Conservation (phyloP, 192 early-diverging fungal species). For the Backusella psychrophila region DNA sequence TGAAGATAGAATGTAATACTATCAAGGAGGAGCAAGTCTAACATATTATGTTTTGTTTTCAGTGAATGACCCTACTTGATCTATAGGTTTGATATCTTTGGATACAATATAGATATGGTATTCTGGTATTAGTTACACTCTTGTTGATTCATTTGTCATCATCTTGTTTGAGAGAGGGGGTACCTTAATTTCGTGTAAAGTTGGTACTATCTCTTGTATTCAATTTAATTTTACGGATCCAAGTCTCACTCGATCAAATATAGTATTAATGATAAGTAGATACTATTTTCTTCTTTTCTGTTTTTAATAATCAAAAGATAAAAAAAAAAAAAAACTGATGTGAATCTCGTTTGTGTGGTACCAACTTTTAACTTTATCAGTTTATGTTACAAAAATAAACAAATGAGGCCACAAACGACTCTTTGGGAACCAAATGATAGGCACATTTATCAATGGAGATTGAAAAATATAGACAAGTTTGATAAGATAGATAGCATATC, state of each 20-base stretch:
- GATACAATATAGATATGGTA: too few species aligned
- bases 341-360: neutral
- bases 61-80: too few species aligned
- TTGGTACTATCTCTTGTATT: neutral
- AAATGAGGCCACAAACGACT: neutral
- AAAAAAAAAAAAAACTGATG: neutral
- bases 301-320: neutral
- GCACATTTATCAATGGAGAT: neutral
- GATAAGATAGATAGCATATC: conserved; percentile 6
- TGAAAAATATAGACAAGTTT: neutral
- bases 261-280: neutral
- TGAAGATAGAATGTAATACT: neutral
- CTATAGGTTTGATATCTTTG: too few species aligned
- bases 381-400: neutral
- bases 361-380: neutral
- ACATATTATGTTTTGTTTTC: too few species aligned
- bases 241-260: neutral
- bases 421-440: neutral
- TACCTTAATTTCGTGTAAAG: neutral
- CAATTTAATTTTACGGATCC: neutral
- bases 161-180: neutral
- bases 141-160: neutral
- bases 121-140: neutral
- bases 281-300: neutral
- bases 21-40: neutral